phyloP scores from a whole-genome alignment of 202 grass and related monocot genomes.

The Digitaria exilis region DNA sequence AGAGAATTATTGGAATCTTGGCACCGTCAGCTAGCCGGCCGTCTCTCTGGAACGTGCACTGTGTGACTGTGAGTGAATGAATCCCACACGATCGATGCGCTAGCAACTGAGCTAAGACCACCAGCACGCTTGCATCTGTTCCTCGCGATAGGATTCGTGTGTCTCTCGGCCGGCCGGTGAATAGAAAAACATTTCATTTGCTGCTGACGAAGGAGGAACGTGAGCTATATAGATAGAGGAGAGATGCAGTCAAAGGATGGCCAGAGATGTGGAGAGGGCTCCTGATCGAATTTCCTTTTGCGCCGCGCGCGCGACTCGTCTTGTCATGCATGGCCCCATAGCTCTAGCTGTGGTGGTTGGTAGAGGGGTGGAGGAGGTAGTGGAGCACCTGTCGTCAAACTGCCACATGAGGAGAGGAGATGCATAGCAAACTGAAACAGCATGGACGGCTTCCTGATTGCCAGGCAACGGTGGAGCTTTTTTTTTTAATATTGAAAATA shows the following conservation, averaged over 20 bases:
- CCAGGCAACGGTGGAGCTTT: not conserved
- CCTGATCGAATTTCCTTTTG: conserved; percentile 32
- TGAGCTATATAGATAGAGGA: not conserved
- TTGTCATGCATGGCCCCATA: too few species aligned
- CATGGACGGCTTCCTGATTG: conserved; percentile 5
- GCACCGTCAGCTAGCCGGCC: not conserved
- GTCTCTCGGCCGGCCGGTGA: not conserved
- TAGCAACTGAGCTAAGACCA: not conserved
- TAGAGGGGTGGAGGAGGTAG: not conserved
- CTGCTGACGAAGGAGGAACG: not conserved
- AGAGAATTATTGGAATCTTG: conserved; percentile 46
- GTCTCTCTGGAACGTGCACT: conserved; percentile 5
- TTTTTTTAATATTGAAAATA: too few species aligned
- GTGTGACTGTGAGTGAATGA: not conserved
- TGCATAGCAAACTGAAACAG: not conserved
- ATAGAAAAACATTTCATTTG: conserved; percentile 18
- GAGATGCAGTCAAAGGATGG: conserved; percentile 25
- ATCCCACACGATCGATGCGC: not conserved
- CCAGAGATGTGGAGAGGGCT: not conserved
- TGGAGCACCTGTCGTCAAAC: not conserved
- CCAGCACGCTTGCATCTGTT: conserved; percentile 32
- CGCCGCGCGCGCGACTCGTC: not conserved
- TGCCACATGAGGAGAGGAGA: not conserved
- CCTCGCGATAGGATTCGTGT: conserved; percentile 32
- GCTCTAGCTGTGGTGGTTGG: too few species aligned